Conservation (phyloP, 331 rosid genomes). For the Malus hybrid region DNA sequence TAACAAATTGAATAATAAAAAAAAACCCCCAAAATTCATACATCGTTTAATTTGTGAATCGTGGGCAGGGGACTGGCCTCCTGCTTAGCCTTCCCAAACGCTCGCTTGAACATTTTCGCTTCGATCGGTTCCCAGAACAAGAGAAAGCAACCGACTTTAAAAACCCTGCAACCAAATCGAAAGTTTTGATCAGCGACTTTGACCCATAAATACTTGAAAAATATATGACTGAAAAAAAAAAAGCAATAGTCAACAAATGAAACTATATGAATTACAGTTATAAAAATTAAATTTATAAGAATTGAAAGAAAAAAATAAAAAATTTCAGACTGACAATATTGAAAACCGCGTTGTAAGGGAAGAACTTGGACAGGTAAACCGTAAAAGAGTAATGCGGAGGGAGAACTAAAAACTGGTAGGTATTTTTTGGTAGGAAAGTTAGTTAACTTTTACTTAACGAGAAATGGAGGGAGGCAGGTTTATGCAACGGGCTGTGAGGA, state of each 20-base stretch:
- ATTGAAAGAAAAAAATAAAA: not conserved
- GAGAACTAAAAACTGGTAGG: too few species aligned
- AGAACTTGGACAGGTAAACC: not conserved
- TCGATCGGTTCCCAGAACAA: not conserved
- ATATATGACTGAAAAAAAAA: not conserved
- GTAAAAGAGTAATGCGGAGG: too few species aligned
- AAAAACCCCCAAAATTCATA: not conserved
- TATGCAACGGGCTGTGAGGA: not conserved
- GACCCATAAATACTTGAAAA: not conserved
- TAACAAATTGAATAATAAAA: too few species aligned
- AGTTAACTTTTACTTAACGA: not conserved
- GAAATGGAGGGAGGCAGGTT: not conserved
- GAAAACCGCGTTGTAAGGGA: not conserved
- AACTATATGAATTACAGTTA: too few species aligned
- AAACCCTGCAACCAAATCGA: not conserved
- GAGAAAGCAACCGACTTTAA: not conserved
- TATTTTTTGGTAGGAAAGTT: not conserved
- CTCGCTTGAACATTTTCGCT: slow-evolving; percentile 60
- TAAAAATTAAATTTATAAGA: not conserved
- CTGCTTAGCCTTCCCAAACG: slow-evolving; percentile 74
- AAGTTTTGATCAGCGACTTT: not conserved
- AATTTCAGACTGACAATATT: not conserved
- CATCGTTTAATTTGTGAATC: slow-evolving; percentile 81
- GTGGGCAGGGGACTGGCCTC: slow-evolving; percentile 61
- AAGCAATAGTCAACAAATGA: not conserved